Evolutionary conservation across 2,329 filamentous ascomycete genomes (phyloP).

Genomic region (Arthrobotrys sinensis): DNA sequence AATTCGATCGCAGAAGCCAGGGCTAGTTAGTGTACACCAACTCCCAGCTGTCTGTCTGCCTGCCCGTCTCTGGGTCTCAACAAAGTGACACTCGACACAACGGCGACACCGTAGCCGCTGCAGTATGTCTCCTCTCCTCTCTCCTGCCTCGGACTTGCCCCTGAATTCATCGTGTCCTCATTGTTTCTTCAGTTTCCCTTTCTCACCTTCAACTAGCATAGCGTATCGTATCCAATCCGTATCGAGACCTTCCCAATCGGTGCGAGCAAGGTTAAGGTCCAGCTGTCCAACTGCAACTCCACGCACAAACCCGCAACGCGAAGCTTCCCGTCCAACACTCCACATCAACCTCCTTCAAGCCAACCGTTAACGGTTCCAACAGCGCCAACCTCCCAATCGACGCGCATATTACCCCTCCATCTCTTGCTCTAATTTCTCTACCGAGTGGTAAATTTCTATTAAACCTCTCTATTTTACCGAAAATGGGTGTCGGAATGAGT

Average conservation of each 20-base stretch:
- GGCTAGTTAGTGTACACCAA: background rate
- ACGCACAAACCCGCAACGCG: constrained; percentile 44
- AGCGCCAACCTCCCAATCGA: background rate
- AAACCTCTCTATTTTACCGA: background rate
- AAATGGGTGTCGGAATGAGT: constrained; percentile 58
- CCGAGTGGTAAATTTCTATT: background rate
- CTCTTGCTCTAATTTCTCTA: background rate
- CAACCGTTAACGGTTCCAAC: no score
- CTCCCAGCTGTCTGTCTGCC: background rate
- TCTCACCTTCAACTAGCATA: constrained; percentile 4
- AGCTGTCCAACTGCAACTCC: constrained; percentile 39
- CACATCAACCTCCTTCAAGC: background rate
- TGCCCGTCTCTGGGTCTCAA: no score
- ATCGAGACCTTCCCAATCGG: constrained; percentile 40
- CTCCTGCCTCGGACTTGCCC: background rate
- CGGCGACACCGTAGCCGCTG: constrained; percentile 6
- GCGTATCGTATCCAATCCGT: background rate
- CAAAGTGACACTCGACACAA: constrained; percentile 12
- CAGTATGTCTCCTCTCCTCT: background rate
- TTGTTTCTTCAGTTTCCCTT: background rate
- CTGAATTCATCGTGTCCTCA: constrained; percentile 8
- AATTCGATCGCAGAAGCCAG: background rate
- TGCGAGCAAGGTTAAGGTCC: constrained; percentile 36
- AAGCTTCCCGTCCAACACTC: constrained; percentile 22
- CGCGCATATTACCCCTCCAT: background rate